Percentiles rank a stretch among this genome's conserved stretches.
phyloP scores from a whole-genome alignment of 306 rosid species.

The Carpinus fangiana region DNA sequence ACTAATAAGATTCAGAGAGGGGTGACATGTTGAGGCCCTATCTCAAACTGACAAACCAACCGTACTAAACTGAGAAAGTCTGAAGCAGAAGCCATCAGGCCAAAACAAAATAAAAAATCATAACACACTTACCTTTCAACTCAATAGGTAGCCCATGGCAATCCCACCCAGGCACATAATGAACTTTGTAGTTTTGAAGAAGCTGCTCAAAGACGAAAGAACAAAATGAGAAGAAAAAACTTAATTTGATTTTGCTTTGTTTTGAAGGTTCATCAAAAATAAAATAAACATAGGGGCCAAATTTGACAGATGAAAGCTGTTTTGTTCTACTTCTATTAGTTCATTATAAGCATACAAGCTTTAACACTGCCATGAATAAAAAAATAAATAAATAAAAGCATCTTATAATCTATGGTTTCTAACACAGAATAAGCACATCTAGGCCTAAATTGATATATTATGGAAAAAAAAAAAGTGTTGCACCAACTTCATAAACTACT shows the following conservation, averaged over 20 bases:
- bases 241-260: neutral
- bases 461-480: neutral
- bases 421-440: neutral
- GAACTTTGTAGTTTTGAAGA: constrained; percentile 91
- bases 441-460: neutral
- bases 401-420: neutral
- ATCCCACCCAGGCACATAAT: constrained; percentile 98
- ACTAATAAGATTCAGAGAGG: neutral
- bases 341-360: neutral
- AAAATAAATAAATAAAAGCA: neutral
- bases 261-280: neutral
- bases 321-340: constrained; percentile 12
- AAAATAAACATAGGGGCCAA: neutral
- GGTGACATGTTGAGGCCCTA: neutral
- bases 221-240: constrained; percentile 2
- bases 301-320: neutral
- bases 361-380: neutral
- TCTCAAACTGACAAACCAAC: constrained; percentile 8
- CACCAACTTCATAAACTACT: neutral
- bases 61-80: neutral
- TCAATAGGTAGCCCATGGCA: constrained; percentile 99
- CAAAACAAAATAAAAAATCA: constrained; percentile 13
- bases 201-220: constrained; percentile 52
- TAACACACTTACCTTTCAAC: constrained; percentile 78
- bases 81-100: neutral